These are phyloP conservation scores for Bondarzewia mesenterica DNA, from an alignment of 1,284 basidiomycete species.

Conservation along the genomic window DNA sequence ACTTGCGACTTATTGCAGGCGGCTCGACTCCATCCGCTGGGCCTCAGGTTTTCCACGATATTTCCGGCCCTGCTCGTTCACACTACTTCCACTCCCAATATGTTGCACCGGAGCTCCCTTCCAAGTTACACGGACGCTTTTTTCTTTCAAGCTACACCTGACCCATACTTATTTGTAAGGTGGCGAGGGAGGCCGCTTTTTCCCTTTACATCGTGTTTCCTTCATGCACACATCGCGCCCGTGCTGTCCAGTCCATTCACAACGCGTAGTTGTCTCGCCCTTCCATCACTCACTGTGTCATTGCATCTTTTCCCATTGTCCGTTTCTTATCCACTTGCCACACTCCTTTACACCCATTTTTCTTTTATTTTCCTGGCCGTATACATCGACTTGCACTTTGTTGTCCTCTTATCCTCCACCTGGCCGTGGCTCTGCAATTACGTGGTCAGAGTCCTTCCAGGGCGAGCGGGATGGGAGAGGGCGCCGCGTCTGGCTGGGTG, in stretches of 20 bases:
- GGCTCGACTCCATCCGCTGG: not conserved
- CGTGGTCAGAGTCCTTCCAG: slow-evolving; percentile 27
- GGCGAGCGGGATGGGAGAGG: slow-evolving; percentile 65
- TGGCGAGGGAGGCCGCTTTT: not conserved
- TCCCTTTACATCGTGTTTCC: slow-evolving; percentile 16
- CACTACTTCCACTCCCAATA: slow-evolving; percentile 17
- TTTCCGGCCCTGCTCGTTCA: not conserved
- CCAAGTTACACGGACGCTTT: slow-evolving; percentile 58
- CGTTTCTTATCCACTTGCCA: slow-evolving; percentile 6
- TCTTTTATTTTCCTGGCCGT: slow-evolving; percentile 15
- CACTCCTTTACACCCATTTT: slow-evolving; percentile 11
- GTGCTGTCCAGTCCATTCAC: too few species aligned
- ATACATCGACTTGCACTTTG: slow-evolving; percentile 24
- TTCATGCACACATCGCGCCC: slow-evolving; percentile 25
- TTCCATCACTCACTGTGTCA: not conserved
- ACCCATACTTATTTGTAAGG: slow-evolving; percentile 6
- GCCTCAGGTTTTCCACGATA: not conserved
- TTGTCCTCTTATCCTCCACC: slow-evolving; percentile 61
- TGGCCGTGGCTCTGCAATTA: slow-evolving; percentile 24
- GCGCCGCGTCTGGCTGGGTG: slow-evolving; percentile 30
- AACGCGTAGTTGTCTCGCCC: not conserved
- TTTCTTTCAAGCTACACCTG: slow-evolving; percentile 11
- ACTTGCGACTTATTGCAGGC: slow-evolving; percentile 7
- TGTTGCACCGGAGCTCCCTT: slow-evolving; percentile 24
- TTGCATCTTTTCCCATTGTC: slow-evolving; percentile 1